Evolutionary conservation across 129 eudicot genomes (phyloP).

Genomic region (Flaveria sonorensis): DNA sequence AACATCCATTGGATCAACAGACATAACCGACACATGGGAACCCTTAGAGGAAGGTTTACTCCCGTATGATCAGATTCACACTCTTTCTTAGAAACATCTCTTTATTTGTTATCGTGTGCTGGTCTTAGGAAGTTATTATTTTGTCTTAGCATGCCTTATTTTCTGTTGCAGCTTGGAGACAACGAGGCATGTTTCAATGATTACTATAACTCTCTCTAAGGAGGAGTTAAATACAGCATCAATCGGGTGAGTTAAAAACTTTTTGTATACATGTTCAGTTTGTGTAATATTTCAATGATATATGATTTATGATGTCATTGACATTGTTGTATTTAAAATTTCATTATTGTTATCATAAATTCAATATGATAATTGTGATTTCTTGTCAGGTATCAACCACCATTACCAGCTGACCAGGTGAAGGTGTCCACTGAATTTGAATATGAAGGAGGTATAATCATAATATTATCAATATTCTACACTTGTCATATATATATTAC

Average conservation of each 20-base stretch:
- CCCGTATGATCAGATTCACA: slow-evolving; percentile 55
- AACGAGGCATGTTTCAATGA: slow-evolving; percentile 94
- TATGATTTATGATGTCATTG: background rate
- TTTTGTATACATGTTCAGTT: background rate
- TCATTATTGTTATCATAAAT: background rate
- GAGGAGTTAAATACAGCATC: slow-evolving; percentile 63
- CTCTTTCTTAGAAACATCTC: background rate
- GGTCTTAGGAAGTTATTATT: background rate
- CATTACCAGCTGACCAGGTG: slow-evolving; percentile 96
- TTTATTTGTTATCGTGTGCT: background rate
- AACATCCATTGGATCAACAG: slow-evolving; percentile 83
- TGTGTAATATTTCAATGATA: background rate
- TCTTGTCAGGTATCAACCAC: slow-evolving; percentile 77
- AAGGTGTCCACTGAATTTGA: slow-evolving; percentile 68
- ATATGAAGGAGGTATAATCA: slow-evolving; percentile 76
- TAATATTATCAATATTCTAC: background rate
- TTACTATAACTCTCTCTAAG: slow-evolving; percentile 79
- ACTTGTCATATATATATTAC: background rate
- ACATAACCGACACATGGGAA: slow-evolving; percentile 98
- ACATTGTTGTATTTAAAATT: background rate
- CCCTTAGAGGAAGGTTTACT: slow-evolving; percentile 98
- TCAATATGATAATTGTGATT: background rate
- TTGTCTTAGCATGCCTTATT: background rate
- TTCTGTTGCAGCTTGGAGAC: slow-evolving; percentile 68
- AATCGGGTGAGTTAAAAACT: slow-evolving; percentile 61